phyloP scores from a whole-genome alignment of 345 rosid species.

The Gossypium turneri region DNA sequence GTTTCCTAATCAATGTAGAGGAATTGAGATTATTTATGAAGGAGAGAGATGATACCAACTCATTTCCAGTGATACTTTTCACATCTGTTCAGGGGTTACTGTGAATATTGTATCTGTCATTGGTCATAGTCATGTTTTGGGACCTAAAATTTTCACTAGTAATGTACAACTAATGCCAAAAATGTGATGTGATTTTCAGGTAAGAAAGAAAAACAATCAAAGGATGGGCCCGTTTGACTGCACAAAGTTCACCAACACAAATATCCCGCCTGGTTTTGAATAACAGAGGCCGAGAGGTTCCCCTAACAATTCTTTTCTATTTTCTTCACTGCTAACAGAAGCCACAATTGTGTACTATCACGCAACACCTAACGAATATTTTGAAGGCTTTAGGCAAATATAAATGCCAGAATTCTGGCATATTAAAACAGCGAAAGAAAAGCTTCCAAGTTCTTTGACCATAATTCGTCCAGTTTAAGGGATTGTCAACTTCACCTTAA shows the following conservation, averaged over 20 bases:
- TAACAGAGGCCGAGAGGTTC: constrained; percentile 19
- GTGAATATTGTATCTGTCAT: neutral
- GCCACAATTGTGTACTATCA: constrained; percentile 1
- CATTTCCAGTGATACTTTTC: neutral
- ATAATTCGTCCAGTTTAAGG: neutral
- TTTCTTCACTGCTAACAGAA: constrained; percentile 14
- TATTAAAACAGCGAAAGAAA: neutral
- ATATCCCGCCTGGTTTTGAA: constrained; percentile 29
- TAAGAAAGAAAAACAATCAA: constrained; percentile 62
- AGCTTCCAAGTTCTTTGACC: neutral
- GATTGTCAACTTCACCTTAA: neutral
- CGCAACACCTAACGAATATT: neutral
- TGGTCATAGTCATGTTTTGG: neutral
- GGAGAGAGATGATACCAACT: neutral
- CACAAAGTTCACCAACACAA: constrained; percentile 64
- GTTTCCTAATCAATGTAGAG: neutral
- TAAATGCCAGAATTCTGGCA: constrained; percentile 4
- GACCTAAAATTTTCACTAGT: neutral
- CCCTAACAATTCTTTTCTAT: constrained; percentile 23
- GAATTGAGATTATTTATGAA: neutral
- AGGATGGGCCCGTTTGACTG: constrained; percentile 90
- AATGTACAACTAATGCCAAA: constrained; percentile 1
- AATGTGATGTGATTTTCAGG: constrained; percentile 39
- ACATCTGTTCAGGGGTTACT: neutral
- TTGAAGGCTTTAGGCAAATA: neutral